These are phyloP conservation scores for Acer yangbiense DNA, from an alignment of 345 rosid genomes.

Conservation along the genomic window DNA sequence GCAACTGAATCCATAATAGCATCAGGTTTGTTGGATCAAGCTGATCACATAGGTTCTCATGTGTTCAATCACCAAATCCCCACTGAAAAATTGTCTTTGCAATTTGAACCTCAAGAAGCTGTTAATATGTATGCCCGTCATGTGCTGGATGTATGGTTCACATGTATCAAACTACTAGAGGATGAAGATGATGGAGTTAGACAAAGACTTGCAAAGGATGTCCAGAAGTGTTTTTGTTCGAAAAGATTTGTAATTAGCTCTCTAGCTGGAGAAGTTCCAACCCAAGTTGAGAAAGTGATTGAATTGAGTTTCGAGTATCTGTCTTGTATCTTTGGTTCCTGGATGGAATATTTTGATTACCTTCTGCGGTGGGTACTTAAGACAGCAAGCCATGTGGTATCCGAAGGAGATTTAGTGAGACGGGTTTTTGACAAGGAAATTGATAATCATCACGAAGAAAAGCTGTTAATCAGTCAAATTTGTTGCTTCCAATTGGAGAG, in stretches of 20 bases:
- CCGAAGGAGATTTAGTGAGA: slow-evolving; percentile 70
- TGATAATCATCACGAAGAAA: slow-evolving; percentile 93
- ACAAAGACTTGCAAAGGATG: slow-evolving; percentile 57
- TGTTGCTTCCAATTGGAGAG: slow-evolving; percentile 78
- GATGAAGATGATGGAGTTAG: slow-evolving; percentile 92
- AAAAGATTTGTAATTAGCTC: slow-evolving; percentile 23
- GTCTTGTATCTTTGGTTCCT: slow-evolving; percentile 70
- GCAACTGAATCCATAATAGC: slow-evolving; percentile 83
- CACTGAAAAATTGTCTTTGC: slow-evolving; percentile 26
- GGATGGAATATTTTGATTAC: slow-evolving; percentile 66
- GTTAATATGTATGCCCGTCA: slow-evolving; percentile 51
- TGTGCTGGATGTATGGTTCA: slow-evolving; percentile 70
- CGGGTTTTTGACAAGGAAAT: slow-evolving; percentile 94
- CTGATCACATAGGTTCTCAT: slow-evolving; percentile 58
- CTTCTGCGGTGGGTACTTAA: slow-evolving; percentile 62
- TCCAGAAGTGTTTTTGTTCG: slow-evolving; percentile 61
- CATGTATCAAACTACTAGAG: slow-evolving; percentile 79
- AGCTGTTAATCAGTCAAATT: slow-evolving; percentile 73
- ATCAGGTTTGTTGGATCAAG: slow-evolving; percentile 85
- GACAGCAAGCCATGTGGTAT: slow-evolving; percentile 46
- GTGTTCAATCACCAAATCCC: slow-evolving; percentile 39
- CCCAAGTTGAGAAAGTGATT: slow-evolving; percentile 87
- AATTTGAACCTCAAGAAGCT: slow-evolving; percentile 39
- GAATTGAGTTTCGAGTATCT: slow-evolving; percentile 70
- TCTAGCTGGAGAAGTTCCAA: slow-evolving; percentile 46